Conservation (phyloP, 306 rosid species). For the Amphicarpaea edgeworthii region DNA sequence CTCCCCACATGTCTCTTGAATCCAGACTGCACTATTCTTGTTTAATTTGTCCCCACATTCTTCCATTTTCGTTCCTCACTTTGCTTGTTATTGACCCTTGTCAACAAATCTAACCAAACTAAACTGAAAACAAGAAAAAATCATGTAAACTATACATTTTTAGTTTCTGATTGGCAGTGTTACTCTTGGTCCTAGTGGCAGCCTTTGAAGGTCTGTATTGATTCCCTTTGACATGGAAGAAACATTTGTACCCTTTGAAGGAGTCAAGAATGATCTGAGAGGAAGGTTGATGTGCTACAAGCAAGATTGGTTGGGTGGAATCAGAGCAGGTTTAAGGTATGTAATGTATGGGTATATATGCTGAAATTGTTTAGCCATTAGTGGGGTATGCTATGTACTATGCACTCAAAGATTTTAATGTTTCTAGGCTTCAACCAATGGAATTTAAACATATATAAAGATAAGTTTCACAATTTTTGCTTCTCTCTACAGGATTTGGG, state of each 20-base stretch:
- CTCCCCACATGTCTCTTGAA: constrained; percentile 40
- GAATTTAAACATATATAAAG: background rate
- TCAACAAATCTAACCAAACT: constrained; percentile 13
- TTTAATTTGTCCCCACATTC: constrained; percentile 29
- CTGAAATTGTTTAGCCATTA: background rate
- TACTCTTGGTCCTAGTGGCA: constrained; percentile 41
- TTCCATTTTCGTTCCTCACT: background rate
- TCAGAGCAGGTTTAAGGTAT: constrained; percentile 80
- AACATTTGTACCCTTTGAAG: constrained; percentile 80
- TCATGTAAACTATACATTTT: constrained; percentile 56
- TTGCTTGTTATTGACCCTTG: constrained; percentile 31
- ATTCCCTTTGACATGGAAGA: constrained; percentile 66
- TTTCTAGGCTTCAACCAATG: constrained; percentile 26
- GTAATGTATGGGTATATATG: background rate
- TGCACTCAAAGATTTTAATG: constrained; percentile 9
- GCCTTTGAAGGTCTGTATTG: constrained; percentile 19
- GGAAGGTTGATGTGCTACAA: constrained; percentile 89
- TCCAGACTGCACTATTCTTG: constrained; percentile 39
- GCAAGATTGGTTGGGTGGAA: constrained; percentile 87
- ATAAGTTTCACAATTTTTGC: constrained; percentile 1
- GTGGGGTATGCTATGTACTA: background rate
- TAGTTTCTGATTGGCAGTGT: constrained; percentile 7
- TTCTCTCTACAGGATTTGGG: constrained; percentile 71
- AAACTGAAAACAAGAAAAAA: constrained; percentile 18
- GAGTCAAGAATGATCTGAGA: constrained; percentile 87